These are phyloP conservation scores for Neurospora tetraspora DNA, from an alignment of 495 filamentous ascomycete species.

Conservation along the genomic window DNA sequence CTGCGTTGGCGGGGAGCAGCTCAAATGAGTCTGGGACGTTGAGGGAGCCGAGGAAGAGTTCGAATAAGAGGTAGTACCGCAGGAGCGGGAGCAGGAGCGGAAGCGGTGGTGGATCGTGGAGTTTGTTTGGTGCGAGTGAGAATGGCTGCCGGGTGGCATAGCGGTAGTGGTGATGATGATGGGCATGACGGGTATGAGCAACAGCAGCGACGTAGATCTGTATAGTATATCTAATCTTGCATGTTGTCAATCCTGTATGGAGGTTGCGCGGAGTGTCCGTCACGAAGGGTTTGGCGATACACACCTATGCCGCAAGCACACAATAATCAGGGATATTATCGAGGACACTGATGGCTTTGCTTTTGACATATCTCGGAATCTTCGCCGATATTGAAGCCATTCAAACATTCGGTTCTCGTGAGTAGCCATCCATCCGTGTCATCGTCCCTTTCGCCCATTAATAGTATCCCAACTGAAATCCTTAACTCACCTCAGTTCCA, in stretches of 20 bases:
- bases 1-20: conserved; percentile 2
- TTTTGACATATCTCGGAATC: no score
- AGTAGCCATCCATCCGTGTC: no score
- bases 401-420: no score
- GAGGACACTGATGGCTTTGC: no score
- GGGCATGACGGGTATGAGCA: neutral
- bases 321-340: no score
- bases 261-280: no score
- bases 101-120: neutral
- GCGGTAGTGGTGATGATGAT: neutral
- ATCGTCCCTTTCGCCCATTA: no score
- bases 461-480: no score
- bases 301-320: no score
- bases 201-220: neutral
- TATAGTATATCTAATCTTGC: neutral
- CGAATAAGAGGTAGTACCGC: neutral
- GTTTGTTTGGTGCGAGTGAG: neutral
- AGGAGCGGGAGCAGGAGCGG: neutral
- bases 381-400: no score
- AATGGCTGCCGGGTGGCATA: neutral
- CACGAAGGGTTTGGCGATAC: no score
- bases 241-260: neutral
- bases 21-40: conserved; percentile 3
- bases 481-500: no score
- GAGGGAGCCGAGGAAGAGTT: neutral